Evolutionary conservation across 2,329 filamentous ascomycete genomes (phyloP).

Genomic region (Botryosphaeria dothidea): DNA sequence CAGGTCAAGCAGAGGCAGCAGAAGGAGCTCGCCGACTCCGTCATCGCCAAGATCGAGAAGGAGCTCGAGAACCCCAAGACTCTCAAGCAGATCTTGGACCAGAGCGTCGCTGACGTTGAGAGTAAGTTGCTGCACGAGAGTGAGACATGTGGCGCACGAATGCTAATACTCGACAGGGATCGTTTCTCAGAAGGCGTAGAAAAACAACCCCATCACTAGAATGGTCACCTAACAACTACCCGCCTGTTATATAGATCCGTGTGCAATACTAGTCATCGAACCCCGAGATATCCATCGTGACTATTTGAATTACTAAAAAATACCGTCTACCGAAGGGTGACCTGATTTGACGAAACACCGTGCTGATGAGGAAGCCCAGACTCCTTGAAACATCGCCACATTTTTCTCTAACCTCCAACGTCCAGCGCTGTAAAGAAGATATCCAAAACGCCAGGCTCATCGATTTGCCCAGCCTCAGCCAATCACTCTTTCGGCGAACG

Average conservation of each 20-base stretch:
- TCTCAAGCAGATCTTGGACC: conserved; percentile 95
- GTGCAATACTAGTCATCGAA: conserved; percentile 35
- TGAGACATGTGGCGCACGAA: not conserved
- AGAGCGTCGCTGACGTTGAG: conserved; percentile 95
- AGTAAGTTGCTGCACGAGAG: conserved; percentile 58
- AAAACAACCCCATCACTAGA: conserved; percentile 30
- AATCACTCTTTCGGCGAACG: conserved; percentile 18
- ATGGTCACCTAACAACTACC: conserved; percentile 23
- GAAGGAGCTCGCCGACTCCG: conserved; percentile 85
- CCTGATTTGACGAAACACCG: not conserved
- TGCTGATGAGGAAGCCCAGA: conserved; percentile 2
- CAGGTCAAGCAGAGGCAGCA: conserved; percentile 99
- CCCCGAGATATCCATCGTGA: conserved; percentile 11
- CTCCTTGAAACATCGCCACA: not conserved
- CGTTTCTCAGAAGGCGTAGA: conserved; percentile 39
- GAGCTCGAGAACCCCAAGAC: conserved; percentile 97
- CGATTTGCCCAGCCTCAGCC: not conserved
- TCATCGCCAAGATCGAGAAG: conserved; percentile 98
- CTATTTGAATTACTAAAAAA: not conserved
- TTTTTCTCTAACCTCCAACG: not conserved
- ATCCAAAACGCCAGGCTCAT: not conserved
- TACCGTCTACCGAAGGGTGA: not conserved
- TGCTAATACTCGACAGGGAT: conserved; percentile 31
- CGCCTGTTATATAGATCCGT: conserved; percentile 40
- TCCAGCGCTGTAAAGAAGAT: not conserved